Base-by-base conservation (phyloP, 768 basidiomycete species). In the Lyophyllum decastes region DNA sequence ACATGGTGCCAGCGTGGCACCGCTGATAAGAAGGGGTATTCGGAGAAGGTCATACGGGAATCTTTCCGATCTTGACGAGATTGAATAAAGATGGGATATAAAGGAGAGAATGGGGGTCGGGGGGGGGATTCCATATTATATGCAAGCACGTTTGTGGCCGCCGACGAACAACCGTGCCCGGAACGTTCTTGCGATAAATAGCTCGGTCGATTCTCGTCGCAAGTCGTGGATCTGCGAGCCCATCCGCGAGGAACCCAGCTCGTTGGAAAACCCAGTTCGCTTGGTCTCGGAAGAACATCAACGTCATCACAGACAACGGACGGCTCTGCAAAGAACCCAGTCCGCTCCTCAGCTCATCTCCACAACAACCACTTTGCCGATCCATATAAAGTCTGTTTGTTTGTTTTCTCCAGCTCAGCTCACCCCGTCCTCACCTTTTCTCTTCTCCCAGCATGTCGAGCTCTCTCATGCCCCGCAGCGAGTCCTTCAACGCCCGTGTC, bases 401-500 rank as follows among this genome's bases (percentile, higher is more conserved):
- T n/a, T n/a, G 45, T 52, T 62, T 46, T 46, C 34, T 25, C 48
- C 51, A 35, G 34, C 55, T 54, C 48, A 53, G 30, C 64, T 55
- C 60, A 63, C 41, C 53, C 56, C 59, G 46, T 61, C 30, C 57
- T 41, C 54, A 51, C 59, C 58, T 54, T 54, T 54, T 52, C 51
- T 55, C 60, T 50, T 55, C 63, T 44, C 52, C 62, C 73, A 84
- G 75, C 69, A 82, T 82, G 75, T 81, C 87, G 12, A 75, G 72
- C 75, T 78, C 77, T 60, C 66, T 83, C 64, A 78, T 86, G 72
- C 88, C 87, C 52, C 82, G 85, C 63, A 73, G 72, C 67, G 88
- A 91, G 61, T 82, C 88, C 57, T 78, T 89, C 83, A 85, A 81
- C 64, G 80, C 85, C 68, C 87, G 90, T 61, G 84, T 82, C 54